A percentile compares a stretch with the other conserved stretches of the same genome.
Conservation (phyloP, 2,329 filamentous ascomycete genomes). For the Ascochyta koolunga region DNA sequence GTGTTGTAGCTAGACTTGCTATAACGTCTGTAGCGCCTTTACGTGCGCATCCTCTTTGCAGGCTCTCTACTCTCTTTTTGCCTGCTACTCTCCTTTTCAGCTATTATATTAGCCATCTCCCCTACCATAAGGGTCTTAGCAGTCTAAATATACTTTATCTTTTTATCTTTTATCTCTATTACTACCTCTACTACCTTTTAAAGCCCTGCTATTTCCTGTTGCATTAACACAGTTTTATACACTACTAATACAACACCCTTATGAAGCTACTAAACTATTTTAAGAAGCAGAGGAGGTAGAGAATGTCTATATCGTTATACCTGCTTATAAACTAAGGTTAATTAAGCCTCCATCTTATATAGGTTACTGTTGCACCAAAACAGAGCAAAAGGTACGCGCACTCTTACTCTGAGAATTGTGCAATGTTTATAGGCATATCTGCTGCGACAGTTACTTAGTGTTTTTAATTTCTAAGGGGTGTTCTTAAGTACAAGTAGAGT, state of each 20-base stretch:
- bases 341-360: no score
- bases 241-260: background rate
- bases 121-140: background rate
- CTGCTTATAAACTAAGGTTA: background rate
- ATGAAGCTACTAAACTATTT: background rate
- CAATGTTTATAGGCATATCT: background rate
- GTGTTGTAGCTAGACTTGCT: background rate
- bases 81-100: background rate
- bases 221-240: background rate
- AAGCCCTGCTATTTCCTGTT: background rate
- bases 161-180: no score
- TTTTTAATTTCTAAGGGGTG: background rate
- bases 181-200: no score
- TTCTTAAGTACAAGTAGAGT: background rate
- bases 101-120: background rate
- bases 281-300: background rate
- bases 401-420: no score
- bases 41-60: background rate
- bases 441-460: background rate
- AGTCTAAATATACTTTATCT: no score
- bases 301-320: background rate
- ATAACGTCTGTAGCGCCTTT: background rate
- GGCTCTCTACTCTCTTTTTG: no score
- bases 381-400: no score
- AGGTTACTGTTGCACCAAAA: no score